Percentiles rank a stretch among this genome's conserved stretches.
phyloP scores from a whole-genome alignment of 2,329 filamentous ascomycete genomes.

The Aspergillus costaricaensis region DNA sequence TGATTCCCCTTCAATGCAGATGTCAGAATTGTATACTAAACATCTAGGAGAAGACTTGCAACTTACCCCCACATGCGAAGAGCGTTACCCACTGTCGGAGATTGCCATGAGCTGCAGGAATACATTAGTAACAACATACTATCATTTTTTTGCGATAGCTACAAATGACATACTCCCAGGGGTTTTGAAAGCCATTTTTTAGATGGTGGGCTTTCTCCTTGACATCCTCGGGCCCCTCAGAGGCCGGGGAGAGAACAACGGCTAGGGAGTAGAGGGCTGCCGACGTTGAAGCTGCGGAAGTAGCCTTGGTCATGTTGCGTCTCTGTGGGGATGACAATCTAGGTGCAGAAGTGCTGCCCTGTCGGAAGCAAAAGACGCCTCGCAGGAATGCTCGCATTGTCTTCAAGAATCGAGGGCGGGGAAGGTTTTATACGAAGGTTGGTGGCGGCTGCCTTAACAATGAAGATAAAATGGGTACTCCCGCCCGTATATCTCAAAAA shows the following conservation, averaged over 20 bases:
- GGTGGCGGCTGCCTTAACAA: neutral
- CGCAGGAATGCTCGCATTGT: slow-evolving; percentile 19
- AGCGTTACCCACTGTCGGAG: slow-evolving; percentile 1
- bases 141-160: too few species aligned
- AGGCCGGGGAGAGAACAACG: slow-evolving; percentile 37
- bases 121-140: neutral
- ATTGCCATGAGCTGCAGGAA: slow-evolving; percentile 26
- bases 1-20: slow-evolving; percentile 6
- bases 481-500: neutral
- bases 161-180: slow-evolving; percentile 41
- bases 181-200: slow-evolving; percentile 44
- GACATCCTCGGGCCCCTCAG: slow-evolving; percentile 42
- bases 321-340: slow-evolving; percentile 17
- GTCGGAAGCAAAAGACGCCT: slow-evolving; percentile 26
- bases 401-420: neutral
- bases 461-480: neutral
- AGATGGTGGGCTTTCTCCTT: slow-evolving; percentile 44
- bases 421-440: neutral
- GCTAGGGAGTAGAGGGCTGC: slow-evolving; percentile 46
- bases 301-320: slow-evolving; percentile 34
- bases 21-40: neutral
- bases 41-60: neutral
- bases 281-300: slow-evolving; percentile 31
- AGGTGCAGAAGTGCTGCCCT: slow-evolving; percentile 13
- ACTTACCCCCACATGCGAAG: slow-evolving; percentile 21